Evolutionary conservation across 23 red algal species (phyloP).

Genomic region (Chondrus crispus): DNA sequence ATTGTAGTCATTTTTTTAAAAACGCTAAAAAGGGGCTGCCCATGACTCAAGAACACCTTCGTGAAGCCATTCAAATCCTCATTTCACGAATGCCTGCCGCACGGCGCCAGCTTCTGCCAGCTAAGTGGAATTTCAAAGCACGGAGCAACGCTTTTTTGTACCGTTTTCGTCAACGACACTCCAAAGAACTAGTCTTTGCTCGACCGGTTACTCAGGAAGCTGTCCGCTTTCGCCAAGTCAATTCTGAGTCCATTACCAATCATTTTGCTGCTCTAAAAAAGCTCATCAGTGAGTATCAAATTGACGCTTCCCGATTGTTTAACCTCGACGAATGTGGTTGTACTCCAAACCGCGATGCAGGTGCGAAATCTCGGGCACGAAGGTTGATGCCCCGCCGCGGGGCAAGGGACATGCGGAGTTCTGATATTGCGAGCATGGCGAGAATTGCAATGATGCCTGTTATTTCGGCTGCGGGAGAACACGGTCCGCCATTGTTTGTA

Average conservation of each 20-base stretch:
- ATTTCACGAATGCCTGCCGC: background rate
- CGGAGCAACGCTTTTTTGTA: background rate
- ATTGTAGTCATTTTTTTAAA: background rate
- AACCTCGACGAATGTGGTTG: background rate
- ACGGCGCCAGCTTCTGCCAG: background rate
- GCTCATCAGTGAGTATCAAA: background rate
- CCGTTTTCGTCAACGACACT: background rate
- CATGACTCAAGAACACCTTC: background rate
- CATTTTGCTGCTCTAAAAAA: background rate
- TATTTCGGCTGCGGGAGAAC: background rate
- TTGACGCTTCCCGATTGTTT: background rate
- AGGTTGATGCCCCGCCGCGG: background rate
- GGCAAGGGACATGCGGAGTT: background rate
- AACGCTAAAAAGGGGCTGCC: background rate
- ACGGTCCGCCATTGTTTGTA: background rate
- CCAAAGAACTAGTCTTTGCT: background rate
- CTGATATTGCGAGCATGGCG: background rate
- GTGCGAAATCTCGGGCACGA: background rate
- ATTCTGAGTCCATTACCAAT: background rate
- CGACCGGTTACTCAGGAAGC: background rate
- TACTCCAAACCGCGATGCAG: background rate
- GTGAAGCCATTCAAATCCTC: background rate
- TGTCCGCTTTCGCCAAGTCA: background rate
- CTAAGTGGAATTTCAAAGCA: background rate
- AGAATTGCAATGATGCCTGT: background rate